These are phyloP conservation scores for Diplodia sapinea DNA, from an alignment of 2,329 filamentous ascomycete species.

Conservation along the genomic window DNA sequence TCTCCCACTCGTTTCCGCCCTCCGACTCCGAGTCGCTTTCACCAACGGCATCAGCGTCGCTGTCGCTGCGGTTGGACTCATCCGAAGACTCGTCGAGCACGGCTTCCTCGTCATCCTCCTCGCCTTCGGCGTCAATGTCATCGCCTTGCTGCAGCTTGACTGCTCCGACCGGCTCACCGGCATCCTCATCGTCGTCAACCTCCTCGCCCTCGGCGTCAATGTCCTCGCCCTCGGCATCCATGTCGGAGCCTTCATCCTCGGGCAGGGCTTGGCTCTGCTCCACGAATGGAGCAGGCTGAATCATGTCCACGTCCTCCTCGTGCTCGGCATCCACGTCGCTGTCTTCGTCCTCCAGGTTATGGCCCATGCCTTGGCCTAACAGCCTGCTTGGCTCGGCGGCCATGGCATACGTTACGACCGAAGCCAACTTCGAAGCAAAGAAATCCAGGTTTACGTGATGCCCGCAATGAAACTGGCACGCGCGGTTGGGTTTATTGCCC, in stretches of 20 bases:
- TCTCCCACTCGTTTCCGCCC: slow-evolving; percentile 61
- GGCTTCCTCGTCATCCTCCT: slow-evolving; percentile 49
- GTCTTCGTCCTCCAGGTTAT: slow-evolving; percentile 41
- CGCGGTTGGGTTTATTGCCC: slow-evolving; percentile 14
- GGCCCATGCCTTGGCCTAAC: slow-evolving; percentile 44
- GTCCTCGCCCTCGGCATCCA: slow-evolving; percentile 55
- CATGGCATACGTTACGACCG: slow-evolving; percentile 51
- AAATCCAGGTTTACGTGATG: slow-evolving; percentile 35
- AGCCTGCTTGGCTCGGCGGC: slow-evolving; percentile 48
- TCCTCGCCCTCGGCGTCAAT: slow-evolving; percentile 59
- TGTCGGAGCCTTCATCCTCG: slow-evolving; percentile 51
- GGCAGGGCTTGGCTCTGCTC: slow-evolving; percentile 44
- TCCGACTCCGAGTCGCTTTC: slow-evolving; percentile 58
- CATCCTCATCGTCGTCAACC: slow-evolving; percentile 57
- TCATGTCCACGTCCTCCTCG: slow-evolving; percentile 45
- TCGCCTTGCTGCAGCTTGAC: slow-evolving; percentile 48
- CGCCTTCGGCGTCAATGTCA: slow-evolving; percentile 49
- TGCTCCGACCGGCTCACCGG: slow-evolving; percentile 49
- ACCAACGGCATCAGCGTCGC: slow-evolving; percentile 46
- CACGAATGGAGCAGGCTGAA: slow-evolving; percentile 37
- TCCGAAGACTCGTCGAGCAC: slow-evolving; percentile 46
- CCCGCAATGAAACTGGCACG: slow-evolving; percentile 7
- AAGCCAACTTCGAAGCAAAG: slow-evolving; percentile 45
- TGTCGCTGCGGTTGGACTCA: slow-evolving; percentile 45
- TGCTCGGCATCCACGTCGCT: slow-evolving; percentile 49